A percentile compares a stretch with the other conserved stretches of the same genome.
Conservation (phyloP, 306 rosid genomes). For the Medicago truncatula region MtrunA17r5.0-ANR NC_053049.1:28144501-28145000, state of each 20-base stretch:
- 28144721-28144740: slow-evolving; percentile 28
- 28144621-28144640: no score
- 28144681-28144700: slow-evolving; percentile 41
- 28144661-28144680: slow-evolving; percentile 48
- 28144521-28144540: no score
- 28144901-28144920: background rate
- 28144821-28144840: slow-evolving; percentile 5
- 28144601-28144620: no score
- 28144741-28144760: slow-evolving; percentile 28
- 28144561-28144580: no score
- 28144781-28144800: background rate
- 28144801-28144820: background rate
- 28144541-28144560: no score
- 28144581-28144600: no score
- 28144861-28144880: slow-evolving; percentile 24
- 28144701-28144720: slow-evolving; percentile 28
- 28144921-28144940: background rate
- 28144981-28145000: no score
- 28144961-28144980: no score
- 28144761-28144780: slow-evolving; percentile 27
- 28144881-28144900: slow-evolving; percentile 10
- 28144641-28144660: slow-evolving; percentile 1
- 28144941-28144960: background rate
- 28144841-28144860: slow-evolving; percentile 1
- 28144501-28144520: no score